Evolutionary conservation across 2,329 filamentous ascomycete genomes (phyloP), one percentile per base, ranked within the genome.

Genomic region (Penicillium hesseltinei): DNA sequence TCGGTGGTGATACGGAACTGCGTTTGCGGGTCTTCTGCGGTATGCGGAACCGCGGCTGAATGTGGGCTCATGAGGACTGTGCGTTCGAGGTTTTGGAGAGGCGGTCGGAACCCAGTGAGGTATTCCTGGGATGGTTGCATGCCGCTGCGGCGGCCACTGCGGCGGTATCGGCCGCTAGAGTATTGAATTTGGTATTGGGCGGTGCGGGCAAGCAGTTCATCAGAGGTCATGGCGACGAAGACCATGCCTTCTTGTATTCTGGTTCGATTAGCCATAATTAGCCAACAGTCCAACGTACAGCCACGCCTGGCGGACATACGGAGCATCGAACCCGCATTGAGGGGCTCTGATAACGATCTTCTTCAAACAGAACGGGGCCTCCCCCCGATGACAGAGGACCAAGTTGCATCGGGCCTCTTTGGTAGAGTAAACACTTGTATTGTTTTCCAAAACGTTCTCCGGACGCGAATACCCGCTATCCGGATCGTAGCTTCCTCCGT

Each of bases 211-310:
- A 94, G 76, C 1, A 94, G 78, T 59, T 94, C 88, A 64, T 95
- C 87, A 38, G 87, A 84, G 40, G 86, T 84, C 92, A 97, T 96
- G 45, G 90, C 85, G 29, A 97, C 83, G 69, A 97, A 97, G 1
- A 97, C 84, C 82, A 97, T 88, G 44, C 94, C 93, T 81, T 96
- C 90, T 74, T 93, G 88, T 52, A 96, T 88, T 53, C 90, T 93
- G 71, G 46, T 54, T 54, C 60, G 25, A 35, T 57, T 42, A 56
- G 56, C 25, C 42, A 40, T 7, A 10, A 50, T 67, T 80, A 35
- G 19, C 29, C 3, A 36, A 36, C 63, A 81, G 75, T 44, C 60
- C 58, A 46, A 58, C 19, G 42, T 35, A 21, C 50, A 40, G 17
- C 5, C 29, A 53, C 42, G 15, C 11, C 38, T 19, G 47, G 50